phyloP scores from a whole-genome alignment of 2,329 filamentous ascomycete species.

The Drechslerella dactyloides region DNA sequence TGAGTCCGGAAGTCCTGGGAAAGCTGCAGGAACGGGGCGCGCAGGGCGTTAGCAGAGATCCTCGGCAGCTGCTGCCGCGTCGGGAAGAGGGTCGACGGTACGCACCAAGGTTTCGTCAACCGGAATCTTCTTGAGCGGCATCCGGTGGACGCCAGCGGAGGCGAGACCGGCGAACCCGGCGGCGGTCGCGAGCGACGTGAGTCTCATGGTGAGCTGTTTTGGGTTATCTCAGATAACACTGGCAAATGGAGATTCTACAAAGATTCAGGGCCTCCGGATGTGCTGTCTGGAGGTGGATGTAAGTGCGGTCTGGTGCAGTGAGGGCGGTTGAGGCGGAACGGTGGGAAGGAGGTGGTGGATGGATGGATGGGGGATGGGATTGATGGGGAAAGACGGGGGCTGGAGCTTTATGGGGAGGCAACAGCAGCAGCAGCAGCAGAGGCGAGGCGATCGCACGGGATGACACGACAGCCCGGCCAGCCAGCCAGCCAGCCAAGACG shows the following conservation, averaged over 20 bases:
- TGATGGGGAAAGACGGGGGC: constrained; percentile 27
- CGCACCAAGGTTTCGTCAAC: constrained; percentile 89
- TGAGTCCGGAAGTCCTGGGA: constrained; percentile 71
- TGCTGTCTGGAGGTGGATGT: constrained; percentile 8
- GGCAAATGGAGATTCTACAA: constrained; percentile 4
- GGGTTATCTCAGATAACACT: constrained; percentile 46
- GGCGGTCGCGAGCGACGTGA: constrained; percentile 46
- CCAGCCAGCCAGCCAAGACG: constrained; percentile 10
- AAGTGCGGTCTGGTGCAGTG: no score
- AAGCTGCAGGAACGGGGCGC: constrained; percentile 38
- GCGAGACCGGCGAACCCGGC: constrained; percentile 66
- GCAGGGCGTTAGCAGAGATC: constrained; percentile 15
- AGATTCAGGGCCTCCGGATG: neutral
- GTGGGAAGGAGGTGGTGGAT: constrained; percentile 6
- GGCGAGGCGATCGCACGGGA: constrained; percentile 28
- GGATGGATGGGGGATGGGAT: constrained; percentile 12
- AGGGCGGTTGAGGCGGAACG: neutral
- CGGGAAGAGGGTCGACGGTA: constrained; percentile 4
- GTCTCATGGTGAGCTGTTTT: constrained; percentile 31
- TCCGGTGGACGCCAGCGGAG: constrained; percentile 87
- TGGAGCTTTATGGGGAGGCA: constrained; percentile 33
- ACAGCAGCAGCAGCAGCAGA: constrained; percentile 6
- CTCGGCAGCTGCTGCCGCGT: neutral
- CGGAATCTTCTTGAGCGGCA: constrained; percentile 97
- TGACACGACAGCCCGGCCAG: constrained; percentile 8